Base-by-base conservation (phyloP, 2,329 filamentous ascomycete genomes). In the Moelleriella libera region DNA sequence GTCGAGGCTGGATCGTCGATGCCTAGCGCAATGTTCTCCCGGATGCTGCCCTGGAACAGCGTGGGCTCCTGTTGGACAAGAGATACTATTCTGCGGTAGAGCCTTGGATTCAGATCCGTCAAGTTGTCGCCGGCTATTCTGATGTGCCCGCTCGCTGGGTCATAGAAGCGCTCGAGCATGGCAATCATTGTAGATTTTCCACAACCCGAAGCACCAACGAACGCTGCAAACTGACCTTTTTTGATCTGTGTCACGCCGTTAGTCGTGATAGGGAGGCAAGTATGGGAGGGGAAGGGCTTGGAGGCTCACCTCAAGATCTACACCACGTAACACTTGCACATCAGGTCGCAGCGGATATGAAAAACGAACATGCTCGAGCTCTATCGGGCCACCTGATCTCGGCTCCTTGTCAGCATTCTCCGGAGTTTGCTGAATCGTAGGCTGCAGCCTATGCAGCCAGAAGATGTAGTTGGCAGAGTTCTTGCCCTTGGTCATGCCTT, bases 11-110 rank as follows among this genome's bases (percentile, higher is more conserved):
- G 46, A 9, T 50, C 47, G 41, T 54, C 52, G 21, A 54, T 49
- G 11, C 52, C 52, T 12, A 53, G 49, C 1, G 51, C 49, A 12
- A 97, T 96, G 54, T 92, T 92, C 58, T 90, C 85, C 4, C 84
- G 83, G 54, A 92, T 83, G 0, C 83, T 83, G 29, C 85, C 86
- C 3, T 82, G 87, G 63, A 89, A 88, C 2, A 98, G 74, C 2
- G 71, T 71, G 0, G 75, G 74, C 48, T 80, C 75, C 56, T 80
- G 76, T 49, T 76, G 71, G 2, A 81, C 76, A 4, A 80, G 66
- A 2, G 74, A 68, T 10, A 80, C 67, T 34, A 70, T 61, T 3
- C 65, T 63, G 42, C 76, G 68, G 62, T 75, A 77, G 53, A 70
- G 68, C 30, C 69, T 68, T 2, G 72, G 59, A 50, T 73, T 68